Evolutionary conservation across 1,284 basidiomycete species (phyloP).

Genomic region (Xerocomus cyaneibrunnescens): DNA sequence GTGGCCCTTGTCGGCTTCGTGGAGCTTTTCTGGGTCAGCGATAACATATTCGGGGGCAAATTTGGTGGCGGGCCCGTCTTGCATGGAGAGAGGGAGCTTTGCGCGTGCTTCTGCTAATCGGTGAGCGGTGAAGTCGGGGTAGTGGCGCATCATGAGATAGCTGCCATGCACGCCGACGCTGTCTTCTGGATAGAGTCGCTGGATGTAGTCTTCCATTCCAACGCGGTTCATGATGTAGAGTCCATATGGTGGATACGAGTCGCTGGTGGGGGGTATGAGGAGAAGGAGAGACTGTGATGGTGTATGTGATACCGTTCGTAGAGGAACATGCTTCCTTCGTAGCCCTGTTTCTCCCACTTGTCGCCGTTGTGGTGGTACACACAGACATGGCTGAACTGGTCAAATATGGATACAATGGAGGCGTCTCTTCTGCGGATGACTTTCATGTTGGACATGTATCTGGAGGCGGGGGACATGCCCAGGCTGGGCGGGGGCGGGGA

Average conservation of each 20-base stretch:
- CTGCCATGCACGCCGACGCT: slow-evolving; percentile 62
- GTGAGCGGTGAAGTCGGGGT: slow-evolving; percentile 62
- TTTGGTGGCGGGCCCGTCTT: slow-evolving; percentile 41
- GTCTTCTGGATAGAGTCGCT: slow-evolving; percentile 77
- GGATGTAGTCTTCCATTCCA: slow-evolving; percentile 82
- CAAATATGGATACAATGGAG: slow-evolving; percentile 75
- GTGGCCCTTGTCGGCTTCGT: slow-evolving; percentile 52
- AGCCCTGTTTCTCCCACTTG: slow-evolving; percentile 83
- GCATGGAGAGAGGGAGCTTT: slow-evolving; percentile 32
- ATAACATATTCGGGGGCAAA: slow-evolving; percentile 49
- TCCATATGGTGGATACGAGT: slow-evolving; percentile 77
- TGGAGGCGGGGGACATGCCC: slow-evolving; percentile 55
- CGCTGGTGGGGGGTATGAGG: slow-evolving; percentile 37
- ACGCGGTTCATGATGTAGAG: slow-evolving; percentile 87
- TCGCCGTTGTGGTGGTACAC: slow-evolving; percentile 69
- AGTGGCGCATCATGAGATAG: slow-evolving; percentile 77
- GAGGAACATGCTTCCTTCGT: slow-evolving; percentile 87
- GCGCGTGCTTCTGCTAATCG: slow-evolving; percentile 41
- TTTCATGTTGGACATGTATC: slow-evolving; percentile 79
- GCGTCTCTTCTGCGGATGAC: slow-evolving; percentile 81
- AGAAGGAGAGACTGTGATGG: neutral
- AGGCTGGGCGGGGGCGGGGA: slow-evolving; percentile 14
- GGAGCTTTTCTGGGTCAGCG: slow-evolving; percentile 39
- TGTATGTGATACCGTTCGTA: slow-evolving; percentile 63
- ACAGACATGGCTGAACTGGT: slow-evolving; percentile 84